These are phyloP conservation scores for Daldinia loculata DNA, from an alignment of 495 filamentous ascomycete species.

Conservation along the genomic window DNA sequence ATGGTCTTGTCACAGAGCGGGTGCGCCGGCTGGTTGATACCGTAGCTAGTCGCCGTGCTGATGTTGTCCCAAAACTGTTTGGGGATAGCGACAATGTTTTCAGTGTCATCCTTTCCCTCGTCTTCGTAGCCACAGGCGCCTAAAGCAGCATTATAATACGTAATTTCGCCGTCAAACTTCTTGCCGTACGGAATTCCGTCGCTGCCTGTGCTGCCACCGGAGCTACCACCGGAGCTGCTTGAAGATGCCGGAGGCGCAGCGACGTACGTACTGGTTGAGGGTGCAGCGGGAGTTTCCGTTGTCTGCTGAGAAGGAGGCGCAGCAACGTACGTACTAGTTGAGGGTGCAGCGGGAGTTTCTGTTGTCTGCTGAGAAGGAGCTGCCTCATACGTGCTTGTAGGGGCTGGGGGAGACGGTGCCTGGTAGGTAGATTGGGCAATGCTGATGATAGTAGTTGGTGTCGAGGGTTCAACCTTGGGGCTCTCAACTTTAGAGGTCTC, in stretches of 20 bases:
- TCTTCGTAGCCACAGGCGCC: conserved; percentile 59
- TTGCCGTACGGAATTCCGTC: conserved; percentile 28
- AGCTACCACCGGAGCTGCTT: conserved; percentile 33
- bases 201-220: conserved; percentile 31
- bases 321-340: conserved; percentile 24
- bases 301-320: conserved; percentile 14
- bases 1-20: conserved; percentile 72
- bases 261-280: conserved; percentile 27
- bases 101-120: conserved; percentile 47
- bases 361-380: conserved; percentile 20
- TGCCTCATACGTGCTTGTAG: conserved; percentile 22
- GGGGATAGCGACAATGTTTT: conserved; percentile 57
- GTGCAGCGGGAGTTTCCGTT: conserved; percentile 13
- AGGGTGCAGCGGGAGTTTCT: conserved; percentile 11
- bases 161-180: conserved; percentile 53
- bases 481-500: conserved; percentile 8
- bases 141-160: conserved; percentile 56
- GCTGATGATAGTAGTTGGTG: conserved; percentile 26
- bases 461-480: conserved; percentile 2
- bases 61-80: conserved; percentile 57
- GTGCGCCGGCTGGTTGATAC: conserved; percentile 61
- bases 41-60: conserved; percentile 49
- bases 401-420: conserved; percentile 25
- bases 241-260: conserved; percentile 21
- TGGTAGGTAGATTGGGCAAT: conserved; percentile 19